phyloP scores from a whole-genome alignment of 176 grass and related monocot species.

The Carex scoparia region DNA sequence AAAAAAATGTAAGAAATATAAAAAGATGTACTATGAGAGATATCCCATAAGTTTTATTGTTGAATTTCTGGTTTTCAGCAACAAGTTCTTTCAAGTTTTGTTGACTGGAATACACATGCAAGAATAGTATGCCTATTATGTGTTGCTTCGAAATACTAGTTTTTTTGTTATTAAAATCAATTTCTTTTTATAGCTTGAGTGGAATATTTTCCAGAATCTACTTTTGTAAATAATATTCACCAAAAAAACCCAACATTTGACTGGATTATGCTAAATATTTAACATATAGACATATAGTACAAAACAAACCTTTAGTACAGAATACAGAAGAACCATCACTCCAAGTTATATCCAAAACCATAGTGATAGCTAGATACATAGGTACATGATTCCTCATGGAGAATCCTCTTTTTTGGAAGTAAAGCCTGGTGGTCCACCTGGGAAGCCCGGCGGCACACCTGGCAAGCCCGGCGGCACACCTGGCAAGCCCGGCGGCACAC shows the following conservation, averaged over 20 bases:
- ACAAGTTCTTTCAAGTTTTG: background rate
- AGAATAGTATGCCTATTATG: background rate
- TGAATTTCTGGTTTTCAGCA: background rate
- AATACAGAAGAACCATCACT: background rate
- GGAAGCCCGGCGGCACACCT: background rate
- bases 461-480: background rate
- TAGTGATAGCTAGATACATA: background rate
- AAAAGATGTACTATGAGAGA: background rate
- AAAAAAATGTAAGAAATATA: background rate
- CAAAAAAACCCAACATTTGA: background rate
- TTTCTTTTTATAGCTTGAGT: background rate
- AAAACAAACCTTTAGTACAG: background rate
- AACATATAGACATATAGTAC: background rate
- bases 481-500: background rate
- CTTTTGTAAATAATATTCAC: background rate
- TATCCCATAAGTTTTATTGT: background rate
- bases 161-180: background rate
- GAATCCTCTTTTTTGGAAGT: conserved; percentile 10
- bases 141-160: background rate
- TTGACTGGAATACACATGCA: background rate
- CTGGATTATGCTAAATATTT: background rate
- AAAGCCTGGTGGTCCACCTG: background rate
- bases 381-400: background rate
- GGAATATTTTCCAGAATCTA: background rate
- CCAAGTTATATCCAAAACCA: background rate